Base-by-base conservation (phyloP, 306 rosid species). In the Glycyrrhiza uralensis region DNA sequence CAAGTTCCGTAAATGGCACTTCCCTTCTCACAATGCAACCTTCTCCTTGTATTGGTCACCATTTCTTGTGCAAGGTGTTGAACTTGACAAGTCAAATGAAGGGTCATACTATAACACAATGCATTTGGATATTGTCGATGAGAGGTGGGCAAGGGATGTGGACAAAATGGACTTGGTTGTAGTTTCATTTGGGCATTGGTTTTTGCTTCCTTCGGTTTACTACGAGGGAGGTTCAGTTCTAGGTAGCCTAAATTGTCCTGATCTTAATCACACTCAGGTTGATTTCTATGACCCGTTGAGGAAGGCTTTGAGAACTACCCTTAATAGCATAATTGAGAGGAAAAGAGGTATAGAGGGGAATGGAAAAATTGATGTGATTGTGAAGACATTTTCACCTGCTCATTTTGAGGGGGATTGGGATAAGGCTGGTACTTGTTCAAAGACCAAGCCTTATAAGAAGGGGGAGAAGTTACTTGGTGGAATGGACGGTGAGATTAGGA, bases 401-500 rank as follows among this genome's bases (percentile, higher is more conserved):
- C 98, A 92, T 78, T 92, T 92, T 24, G 90, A 92, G 79, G 96
- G 94, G 11, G 90, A 82, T n/a, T 92, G 97, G 97, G 88, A 92
- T 63, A 79, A 83, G 61, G 83, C 76, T 0, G 96, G 94, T 62
- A 87, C 92, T 8, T 92, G 98, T 76, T 74, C 90, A 0, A 87
- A 79, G 77, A 80, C 68, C 5, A 28, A 44, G 75, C 98, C 98
- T 28, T 86, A 66, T 7, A 38, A 42, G 19, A 75, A 74, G 12
- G 85, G 55, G 1, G 88, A 86, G 78, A 92, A 85, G 59, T 1
- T 57, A 38, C 69, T 87, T 1, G 90, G 82, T 70, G 94, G 94
- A 36, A 86, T 88, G 94, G 85, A 89, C 45, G 87, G 47, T 24
- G 90, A 92, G 11, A 87, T 89, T 29, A 86, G 94, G 60, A 83